phyloP scores from a whole-genome alignment of 148 eudicot species.

The Rhododendron griersonianum region DNA sequence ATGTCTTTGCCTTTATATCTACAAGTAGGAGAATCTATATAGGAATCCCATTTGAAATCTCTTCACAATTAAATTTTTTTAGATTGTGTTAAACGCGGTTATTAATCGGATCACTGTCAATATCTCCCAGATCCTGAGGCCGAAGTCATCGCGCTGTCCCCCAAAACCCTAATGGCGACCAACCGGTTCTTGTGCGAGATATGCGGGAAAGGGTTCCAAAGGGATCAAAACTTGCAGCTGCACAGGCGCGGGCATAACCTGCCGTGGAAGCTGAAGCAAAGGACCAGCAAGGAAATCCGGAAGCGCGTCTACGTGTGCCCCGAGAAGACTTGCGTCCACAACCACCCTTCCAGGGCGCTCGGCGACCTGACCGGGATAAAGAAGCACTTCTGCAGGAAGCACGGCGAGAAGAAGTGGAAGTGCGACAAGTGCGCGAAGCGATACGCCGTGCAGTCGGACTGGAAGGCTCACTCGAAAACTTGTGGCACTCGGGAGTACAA shows the following conservation, averaged over 20 bases:
- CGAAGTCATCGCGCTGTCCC: constrained; percentile 86
- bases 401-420: constrained; percentile 99
- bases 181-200: constrained; percentile 91
- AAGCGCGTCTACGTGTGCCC: constrained; percentile 95
- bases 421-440: constrained; percentile 88
- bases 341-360: constrained; percentile 85
- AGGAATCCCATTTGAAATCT: neutral
- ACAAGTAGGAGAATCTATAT: neutral
- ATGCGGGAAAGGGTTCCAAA: constrained; percentile 91
- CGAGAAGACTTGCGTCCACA: constrained; percentile 74
- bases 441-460: constrained; percentile 93
- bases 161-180: constrained; percentile 94
- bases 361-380: constrained; percentile 91
- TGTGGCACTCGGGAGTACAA: constrained; percentile 94
- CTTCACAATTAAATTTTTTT: neutral
- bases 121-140: constrained; percentile 80
- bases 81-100: neutral
- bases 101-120: neutral
- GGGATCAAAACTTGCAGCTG: constrained; percentile 85
- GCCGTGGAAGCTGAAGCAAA: constrained; percentile 97
- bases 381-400: constrained; percentile 88
- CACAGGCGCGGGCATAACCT: constrained; percentile 89
- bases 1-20: too few species aligned
- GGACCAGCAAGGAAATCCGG: constrained; percentile 58
- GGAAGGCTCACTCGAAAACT: constrained; percentile 96